A percentile compares a stretch with the other conserved stretches of the same genome.
phyloP scores from a whole-genome alignment of 768 basidiomycete genomes.

The Phanerochaete sordida region DNA sequence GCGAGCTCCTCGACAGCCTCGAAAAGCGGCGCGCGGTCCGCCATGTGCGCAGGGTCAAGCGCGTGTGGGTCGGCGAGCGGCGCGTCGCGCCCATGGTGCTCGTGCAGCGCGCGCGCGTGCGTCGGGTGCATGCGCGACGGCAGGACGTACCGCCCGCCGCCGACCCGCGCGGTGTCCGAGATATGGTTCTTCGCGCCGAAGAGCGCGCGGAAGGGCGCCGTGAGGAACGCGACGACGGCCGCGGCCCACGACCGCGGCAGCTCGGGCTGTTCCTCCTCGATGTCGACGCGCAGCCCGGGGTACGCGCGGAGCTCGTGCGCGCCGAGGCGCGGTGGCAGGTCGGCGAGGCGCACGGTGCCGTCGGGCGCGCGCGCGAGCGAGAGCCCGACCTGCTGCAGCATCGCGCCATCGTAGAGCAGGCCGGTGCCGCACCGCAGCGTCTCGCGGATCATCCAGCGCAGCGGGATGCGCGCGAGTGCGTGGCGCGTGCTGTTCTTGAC shows the following conservation, averaged over 20 bases:
- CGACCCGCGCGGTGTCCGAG: not conserved
- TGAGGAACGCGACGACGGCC: too few relatives aligned
- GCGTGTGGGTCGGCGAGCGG: not conserved
- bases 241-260: not conserved
- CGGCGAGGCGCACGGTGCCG: not conserved
- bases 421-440: slow-evolving; percentile 23
- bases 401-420: slow-evolving; percentile 25
- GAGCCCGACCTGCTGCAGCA: slow-evolving; percentile 18
- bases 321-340: not conserved
- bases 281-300: not conserved
- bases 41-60: not conserved
- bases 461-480: slow-evolving; percentile 26
- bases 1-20: slow-evolving; percentile 58
- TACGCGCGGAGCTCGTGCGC: not conserved
- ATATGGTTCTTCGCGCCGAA: not conserved
- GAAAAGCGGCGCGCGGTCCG: slow-evolving; percentile 28
- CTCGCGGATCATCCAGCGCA: slow-evolving; percentile 35
- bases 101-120: not conserved
- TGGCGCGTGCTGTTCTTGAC: slow-evolving; percentile 21
- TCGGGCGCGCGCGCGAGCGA: not conserved
- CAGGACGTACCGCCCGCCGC: not conserved
- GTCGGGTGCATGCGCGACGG: not conserved
- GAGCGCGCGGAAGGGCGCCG: not conserved
- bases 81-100: not conserved
- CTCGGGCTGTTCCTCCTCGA: not conserved